These are phyloP conservation scores for Exserohilum turcica DNA, from an alignment of 2,329 filamentous ascomycete species.

Conservation along the genomic window DNA sequence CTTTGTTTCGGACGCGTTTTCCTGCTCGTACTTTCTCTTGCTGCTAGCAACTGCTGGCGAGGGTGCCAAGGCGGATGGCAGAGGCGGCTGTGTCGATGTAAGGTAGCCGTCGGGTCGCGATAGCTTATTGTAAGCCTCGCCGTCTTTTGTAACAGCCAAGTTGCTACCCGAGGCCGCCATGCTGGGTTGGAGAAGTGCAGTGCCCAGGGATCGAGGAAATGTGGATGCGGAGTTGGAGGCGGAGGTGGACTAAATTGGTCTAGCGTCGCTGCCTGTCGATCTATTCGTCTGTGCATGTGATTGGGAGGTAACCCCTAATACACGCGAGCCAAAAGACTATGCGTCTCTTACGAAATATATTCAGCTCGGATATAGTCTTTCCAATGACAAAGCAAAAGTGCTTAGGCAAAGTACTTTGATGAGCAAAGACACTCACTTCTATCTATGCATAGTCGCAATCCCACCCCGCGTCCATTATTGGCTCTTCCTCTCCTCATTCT, in stretches of 20 bases:
- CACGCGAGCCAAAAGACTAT: no score
- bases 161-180: constrained; percentile 38
- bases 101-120: constrained; percentile 40
- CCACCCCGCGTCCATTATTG: constrained; percentile 12
- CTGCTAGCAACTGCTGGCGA: constrained; percentile 3
- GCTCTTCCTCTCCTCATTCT: constrained; percentile 35
- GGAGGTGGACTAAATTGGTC: constrained; percentile 10
- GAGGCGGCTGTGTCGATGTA: constrained; percentile 12
- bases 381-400: no score
- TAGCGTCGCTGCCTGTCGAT: neutral
- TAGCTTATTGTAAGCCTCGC: constrained; percentile 46
- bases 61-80: constrained; percentile 6
- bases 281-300: neutral
- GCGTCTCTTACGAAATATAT: neutral
- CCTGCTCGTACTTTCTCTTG: constrained; percentile 34
- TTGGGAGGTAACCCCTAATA: neutral
- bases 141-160: constrained; percentile 40
- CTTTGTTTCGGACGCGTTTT: constrained; percentile 21
- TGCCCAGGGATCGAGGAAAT: neutral
- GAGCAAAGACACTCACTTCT: neutral
- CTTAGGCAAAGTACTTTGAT: neutral
- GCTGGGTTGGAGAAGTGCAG: constrained; percentile 4
- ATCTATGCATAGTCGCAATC: neutral
- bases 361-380: neutral
- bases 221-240: constrained; percentile 9